Conservation (phyloP, 2,329 filamentous ascomycete species). For the Bipolaris cookei region DNA sequence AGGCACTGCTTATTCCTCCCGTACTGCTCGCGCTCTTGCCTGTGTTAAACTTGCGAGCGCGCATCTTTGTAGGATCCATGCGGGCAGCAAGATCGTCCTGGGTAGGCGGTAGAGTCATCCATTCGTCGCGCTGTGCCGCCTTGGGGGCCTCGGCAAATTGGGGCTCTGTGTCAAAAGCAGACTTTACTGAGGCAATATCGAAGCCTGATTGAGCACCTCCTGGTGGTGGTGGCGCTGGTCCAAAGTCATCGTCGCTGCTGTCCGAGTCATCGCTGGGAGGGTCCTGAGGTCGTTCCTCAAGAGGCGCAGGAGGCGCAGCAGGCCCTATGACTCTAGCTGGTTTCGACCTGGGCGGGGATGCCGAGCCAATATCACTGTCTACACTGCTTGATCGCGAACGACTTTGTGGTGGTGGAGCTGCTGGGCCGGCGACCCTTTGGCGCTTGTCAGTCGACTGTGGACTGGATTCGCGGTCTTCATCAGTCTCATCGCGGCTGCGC, state of each 20-base stretch:
- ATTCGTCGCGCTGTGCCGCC: conserved; percentile 74
- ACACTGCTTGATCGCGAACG: conserved; percentile 34
- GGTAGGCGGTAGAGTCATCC: conserved; percentile 60
- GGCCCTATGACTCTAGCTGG: conserved; percentile 58
- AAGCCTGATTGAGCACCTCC: conserved; percentile 23
- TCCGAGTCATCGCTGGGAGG: conserved; percentile 47
- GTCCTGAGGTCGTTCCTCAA: conserved; percentile 55
- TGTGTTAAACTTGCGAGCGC: conserved; percentile 81
- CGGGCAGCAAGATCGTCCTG: conserved; percentile 62
- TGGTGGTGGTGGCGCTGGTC: conserved; percentile 52
- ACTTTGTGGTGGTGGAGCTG: conserved; percentile 53
- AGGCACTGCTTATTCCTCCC: conserved; percentile 66
- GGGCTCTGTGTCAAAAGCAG: conserved; percentile 44
- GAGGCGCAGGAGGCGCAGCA: conserved; percentile 58
- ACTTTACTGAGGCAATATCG: conserved; percentile 19
- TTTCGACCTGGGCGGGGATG: conserved; percentile 54
- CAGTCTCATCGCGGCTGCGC: conserved; percentile 57
- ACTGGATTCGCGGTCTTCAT: conserved; percentile 48
- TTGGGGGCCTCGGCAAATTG: conserved; percentile 40
- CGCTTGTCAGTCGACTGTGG: conserved; percentile 57
- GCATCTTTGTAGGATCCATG: conserved; percentile 82
- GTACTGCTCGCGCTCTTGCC: conserved; percentile 63
- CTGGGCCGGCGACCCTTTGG: conserved; percentile 61
- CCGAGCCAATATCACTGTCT: conserved; percentile 38
- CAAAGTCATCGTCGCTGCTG: conserved; percentile 54